These are phyloP conservation scores for Diutina siamensis DNA, from an alignment of 1,139 yeast species.

Conservation along the genomic window DNA sequence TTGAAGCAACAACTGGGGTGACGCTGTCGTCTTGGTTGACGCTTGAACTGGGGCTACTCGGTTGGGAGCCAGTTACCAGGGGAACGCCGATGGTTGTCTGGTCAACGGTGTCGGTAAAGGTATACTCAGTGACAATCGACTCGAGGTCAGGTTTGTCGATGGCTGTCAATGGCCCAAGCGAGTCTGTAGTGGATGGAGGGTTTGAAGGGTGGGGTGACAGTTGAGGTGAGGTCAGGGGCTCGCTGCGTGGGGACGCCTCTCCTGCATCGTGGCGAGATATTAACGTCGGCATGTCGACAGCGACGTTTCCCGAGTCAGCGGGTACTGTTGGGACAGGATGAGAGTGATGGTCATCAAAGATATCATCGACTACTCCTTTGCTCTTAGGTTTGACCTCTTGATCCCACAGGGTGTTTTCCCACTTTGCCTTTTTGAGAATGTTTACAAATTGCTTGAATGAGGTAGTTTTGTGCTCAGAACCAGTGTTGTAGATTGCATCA, in stretches of 20 bases:
- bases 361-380: not conserved
- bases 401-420: not conserved
- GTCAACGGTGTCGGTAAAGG: not conserved
- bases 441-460: not conserved
- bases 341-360: not conserved
- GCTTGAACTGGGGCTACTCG: not conserved
- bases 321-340: too few species aligned
- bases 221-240: not conserved
- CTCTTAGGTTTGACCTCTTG: not conserved
- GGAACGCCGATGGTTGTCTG: not conserved
- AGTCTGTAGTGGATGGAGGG: not conserved
- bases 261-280: not conserved
- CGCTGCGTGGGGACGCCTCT: not conserved
- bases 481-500: not conserved
- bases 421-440: not conserved
- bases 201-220: not conserved
- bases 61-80: not conserved
- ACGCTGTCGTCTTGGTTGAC: not conserved
- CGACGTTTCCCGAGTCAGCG: not conserved
- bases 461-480: constrained; percentile 1
- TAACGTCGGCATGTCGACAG: not conserved
- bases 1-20: not conserved
- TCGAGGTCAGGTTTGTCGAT: constrained; percentile 2
- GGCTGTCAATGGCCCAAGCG: not conserved
- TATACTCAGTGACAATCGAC: constrained; percentile 2